A percentile compares a stretch with the other conserved stretches of the same genome.
phyloP scores from a whole-genome alignment of 305 asterid genomes.

The Fraxinus paxiana region DNA sequence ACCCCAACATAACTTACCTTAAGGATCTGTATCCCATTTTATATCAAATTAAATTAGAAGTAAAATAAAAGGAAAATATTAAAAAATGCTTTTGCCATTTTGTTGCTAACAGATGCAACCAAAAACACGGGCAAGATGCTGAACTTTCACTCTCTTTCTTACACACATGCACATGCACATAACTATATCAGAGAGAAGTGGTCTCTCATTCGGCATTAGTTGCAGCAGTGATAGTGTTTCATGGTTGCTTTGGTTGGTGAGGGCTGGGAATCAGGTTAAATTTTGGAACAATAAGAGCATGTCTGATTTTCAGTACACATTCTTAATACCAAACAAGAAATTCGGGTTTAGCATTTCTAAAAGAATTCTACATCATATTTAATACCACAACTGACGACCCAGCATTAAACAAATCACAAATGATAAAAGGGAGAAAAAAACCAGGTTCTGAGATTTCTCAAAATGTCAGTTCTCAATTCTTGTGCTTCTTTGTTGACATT shows the following conservation, averaged over 20 bases:
- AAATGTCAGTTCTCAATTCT: neutral
- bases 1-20: neutral
- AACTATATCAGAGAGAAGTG: neutral
- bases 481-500: neutral
- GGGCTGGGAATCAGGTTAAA: neutral
- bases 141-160: neutral
- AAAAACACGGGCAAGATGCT: neutral
- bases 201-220: neutral
- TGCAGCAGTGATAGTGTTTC: neutral
- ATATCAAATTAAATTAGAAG: neutral
- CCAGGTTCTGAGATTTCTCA: neutral
- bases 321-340: neutral
- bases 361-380: neutral
- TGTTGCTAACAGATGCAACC: neutral
- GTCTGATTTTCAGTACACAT: neutral
- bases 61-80: neutral
- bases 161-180: neutral
- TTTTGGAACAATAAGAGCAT: neutral
- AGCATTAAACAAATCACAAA: neutral
- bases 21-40: neutral
- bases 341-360: neutral
- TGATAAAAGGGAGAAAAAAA: neutral
- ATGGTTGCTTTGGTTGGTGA: neutral
- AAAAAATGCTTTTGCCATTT: neutral
- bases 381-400: neutral